Conservation (phyloP, 345 rosid genomes). For the Citrus medica region DNA sequence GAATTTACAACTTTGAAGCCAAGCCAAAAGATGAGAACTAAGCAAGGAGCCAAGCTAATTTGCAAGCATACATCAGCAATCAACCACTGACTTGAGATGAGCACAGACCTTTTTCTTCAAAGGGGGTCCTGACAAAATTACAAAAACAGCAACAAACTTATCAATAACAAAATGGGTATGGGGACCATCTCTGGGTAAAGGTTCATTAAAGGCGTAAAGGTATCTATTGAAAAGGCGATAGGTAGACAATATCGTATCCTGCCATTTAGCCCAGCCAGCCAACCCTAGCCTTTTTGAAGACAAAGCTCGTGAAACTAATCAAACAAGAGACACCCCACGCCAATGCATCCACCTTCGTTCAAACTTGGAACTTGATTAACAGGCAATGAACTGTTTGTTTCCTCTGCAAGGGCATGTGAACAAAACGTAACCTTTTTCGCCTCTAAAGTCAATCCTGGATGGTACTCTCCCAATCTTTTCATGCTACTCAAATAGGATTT, state of each 20-base stretch:
- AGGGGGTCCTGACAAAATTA: not conserved
- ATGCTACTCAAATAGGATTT: not conserved
- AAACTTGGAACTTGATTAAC: not conserved
- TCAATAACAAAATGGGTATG: slow-evolving; percentile 15
- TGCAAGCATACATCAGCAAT: not conserved
- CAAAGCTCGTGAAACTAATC: slow-evolving; percentile 31
- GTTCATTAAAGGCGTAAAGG: slow-evolving; percentile 39
- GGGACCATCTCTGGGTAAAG: not conserved
- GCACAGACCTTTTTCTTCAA: slow-evolving; percentile 3
- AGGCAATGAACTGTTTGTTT: not conserved
- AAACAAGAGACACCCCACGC: not conserved
- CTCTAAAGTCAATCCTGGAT: slow-evolving; percentile 20
- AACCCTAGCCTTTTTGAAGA: slow-evolving; percentile 2
- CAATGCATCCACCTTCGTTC: not conserved
- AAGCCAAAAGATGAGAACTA: not conserved
- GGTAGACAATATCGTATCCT: not conserved
- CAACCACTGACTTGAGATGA: not conserved
- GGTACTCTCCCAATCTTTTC: not conserved
- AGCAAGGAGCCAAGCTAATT: not conserved
- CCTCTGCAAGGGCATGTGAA: slow-evolving; percentile 65
- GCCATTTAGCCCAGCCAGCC: not conserved
- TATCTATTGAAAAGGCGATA: not conserved
- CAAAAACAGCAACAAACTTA: not conserved
- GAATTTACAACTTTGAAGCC: not conserved
- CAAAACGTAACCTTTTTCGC: slow-evolving; percentile 23